Evolutionary conservation across 2,329 filamentous ascomycete species (phyloP).

Genomic region (Trichoderma aggressivum): DNA sequence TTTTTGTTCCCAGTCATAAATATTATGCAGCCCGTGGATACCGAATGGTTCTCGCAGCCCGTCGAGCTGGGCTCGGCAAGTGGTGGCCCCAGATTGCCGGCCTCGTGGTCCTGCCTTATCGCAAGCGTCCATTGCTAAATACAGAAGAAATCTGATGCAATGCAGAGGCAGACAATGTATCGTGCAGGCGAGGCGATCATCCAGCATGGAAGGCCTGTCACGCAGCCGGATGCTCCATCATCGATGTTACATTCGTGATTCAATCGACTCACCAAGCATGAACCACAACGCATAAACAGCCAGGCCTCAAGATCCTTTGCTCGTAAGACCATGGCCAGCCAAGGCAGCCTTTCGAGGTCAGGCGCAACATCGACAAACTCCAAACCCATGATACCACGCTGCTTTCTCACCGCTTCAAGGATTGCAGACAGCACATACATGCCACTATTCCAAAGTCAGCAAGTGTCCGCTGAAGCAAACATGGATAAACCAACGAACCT

Average conservation of each 20-base stretch:
- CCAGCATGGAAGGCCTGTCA: slow-evolving; percentile 1
- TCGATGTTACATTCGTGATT: neutral
- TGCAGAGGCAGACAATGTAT: slow-evolving; percentile 1
- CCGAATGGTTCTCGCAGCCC: neutral
- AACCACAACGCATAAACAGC: neutral
- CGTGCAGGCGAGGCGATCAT: neutral
- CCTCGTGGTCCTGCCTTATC: neutral
- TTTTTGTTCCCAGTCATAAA: neutral
- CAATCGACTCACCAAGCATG: neutral
- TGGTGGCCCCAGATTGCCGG: neutral
- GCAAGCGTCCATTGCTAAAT: neutral
- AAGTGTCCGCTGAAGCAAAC: slow-evolving; percentile 2
- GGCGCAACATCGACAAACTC: neutral
- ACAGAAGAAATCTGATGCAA: neutral
- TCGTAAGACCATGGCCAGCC: neutral
- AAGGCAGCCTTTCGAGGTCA: neutral
- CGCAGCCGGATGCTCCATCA: neutral
- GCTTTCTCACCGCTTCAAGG: slow-evolving; percentile 10
- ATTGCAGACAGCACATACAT: slow-evolving; percentile 12
- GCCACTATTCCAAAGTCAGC: slow-evolving; percentile 11
- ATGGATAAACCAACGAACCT: slow-evolving; percentile 2
- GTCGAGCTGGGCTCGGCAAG: neutral
- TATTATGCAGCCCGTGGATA: neutral
- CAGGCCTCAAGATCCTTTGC: neutral
- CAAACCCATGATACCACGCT: neutral